Percentiles rank a stretch among this genome's conserved stretches.
Evolutionary conservation across 352 stramenopile species (phyloP).

Genomic region (Globisporangium alternatum): DNA sequence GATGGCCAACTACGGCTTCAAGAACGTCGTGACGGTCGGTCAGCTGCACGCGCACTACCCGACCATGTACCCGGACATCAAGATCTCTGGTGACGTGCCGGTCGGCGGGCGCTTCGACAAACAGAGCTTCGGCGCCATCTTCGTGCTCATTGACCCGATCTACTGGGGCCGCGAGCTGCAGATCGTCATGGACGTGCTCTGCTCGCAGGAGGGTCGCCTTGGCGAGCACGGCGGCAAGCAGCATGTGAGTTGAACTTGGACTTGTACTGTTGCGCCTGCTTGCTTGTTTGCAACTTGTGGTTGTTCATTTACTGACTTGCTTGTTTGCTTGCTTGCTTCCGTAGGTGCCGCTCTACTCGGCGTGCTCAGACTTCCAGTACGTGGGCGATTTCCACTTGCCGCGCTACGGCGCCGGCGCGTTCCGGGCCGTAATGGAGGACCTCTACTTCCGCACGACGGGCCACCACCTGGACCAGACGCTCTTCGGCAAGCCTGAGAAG

Average conservation of each 20-base stretch:
- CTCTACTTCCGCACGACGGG: conserved; percentile 82
- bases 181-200: conserved; percentile 59
- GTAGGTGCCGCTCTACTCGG: conserved; percentile 66
- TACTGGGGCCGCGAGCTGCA: conserved; percentile 60
- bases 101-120: conserved; percentile 32
- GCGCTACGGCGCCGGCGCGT: conserved; percentile 76
- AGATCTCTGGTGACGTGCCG: conserved; percentile 28
- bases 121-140: conserved; percentile 41
- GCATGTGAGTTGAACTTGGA: conserved; percentile 10
- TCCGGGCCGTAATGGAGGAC: conserved; percentile 69
- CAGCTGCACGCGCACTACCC: conserved; percentile 79
- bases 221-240: conserved; percentile 33
- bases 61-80: conserved; percentile 79
- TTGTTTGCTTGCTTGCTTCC: neutral
- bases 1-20: conserved; percentile 81
- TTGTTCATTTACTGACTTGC: neutral
- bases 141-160: conserved; percentile 58
- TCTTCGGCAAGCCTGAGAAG: conserved; percentile 77
- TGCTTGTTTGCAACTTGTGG: neutral
- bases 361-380: conserved; percentile 88
- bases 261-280: neutral
- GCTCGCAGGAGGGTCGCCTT: conserved; percentile 36
- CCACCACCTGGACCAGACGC: conserved; percentile 63
- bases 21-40: conserved; percentile 76
- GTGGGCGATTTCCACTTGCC: conserved; percentile 83